Evolutionary conservation across 352 stramenopile genomes (phyloP).

Genomic region (Pythium dissotocum): DNA sequence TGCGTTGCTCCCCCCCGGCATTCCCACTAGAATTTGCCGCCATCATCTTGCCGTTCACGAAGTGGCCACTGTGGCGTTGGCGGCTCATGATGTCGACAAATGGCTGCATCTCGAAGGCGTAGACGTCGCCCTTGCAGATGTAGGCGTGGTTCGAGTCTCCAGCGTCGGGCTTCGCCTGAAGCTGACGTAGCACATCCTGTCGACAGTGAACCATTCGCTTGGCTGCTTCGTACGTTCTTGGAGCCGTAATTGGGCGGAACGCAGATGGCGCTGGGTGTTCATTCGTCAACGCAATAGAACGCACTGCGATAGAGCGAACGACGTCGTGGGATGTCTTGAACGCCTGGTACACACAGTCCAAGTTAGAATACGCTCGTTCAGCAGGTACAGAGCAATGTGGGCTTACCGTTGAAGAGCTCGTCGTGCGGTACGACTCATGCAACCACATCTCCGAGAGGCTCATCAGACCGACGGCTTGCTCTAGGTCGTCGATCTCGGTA

Average conservation of each 20-base stretch:
- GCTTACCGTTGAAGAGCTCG: conserved; percentile 49
- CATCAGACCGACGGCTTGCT: conserved; percentile 61
- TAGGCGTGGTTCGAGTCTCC: conserved; percentile 19
- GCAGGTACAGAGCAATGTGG: neutral
- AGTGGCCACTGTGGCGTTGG: neutral
- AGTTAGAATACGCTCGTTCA: neutral
- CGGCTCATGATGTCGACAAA: conserved; percentile 48
- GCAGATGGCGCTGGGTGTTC: conserved; percentile 54
- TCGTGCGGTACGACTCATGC: conserved; percentile 48
- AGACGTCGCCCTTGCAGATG: conserved; percentile 55
- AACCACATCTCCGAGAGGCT: conserved; percentile 70
- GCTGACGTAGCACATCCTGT: conserved; percentile 46
- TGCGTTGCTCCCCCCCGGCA: neutral
- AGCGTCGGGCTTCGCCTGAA: conserved; percentile 31
- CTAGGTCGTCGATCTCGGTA: conserved; percentile 71
- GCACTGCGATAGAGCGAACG: conserved; percentile 55
- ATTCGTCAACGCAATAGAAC: conserved; percentile 75
- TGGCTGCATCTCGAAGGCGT: conserved; percentile 69
- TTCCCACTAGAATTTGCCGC: neutral
- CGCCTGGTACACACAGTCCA: conserved; percentile 29
- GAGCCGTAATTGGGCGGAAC: conserved; percentile 73
- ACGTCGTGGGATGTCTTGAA: conserved; percentile 60
- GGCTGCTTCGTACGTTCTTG: conserved; percentile 41
- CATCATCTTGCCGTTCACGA: neutral
- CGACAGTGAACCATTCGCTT: conserved; percentile 32